Conservation (phyloP, 345 rosid species). For the Lumnitzera racemosa region DNA sequence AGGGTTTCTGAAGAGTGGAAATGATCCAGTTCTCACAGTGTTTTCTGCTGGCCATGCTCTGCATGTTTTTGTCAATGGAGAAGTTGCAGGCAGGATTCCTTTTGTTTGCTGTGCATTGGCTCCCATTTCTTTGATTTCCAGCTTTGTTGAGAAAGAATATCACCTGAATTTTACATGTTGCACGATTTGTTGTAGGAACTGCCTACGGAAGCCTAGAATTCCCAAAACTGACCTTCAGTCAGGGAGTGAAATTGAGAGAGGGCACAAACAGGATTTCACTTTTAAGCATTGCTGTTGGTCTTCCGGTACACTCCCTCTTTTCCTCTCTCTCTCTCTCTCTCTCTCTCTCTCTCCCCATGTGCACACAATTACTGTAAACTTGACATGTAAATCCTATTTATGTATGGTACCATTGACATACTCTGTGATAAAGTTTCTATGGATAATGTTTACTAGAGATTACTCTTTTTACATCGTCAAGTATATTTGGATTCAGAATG, state of each 20-base stretch:
- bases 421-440: not conserved
- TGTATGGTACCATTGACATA: not conserved
- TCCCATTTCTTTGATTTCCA: not conserved
- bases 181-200: conserved; percentile 28
- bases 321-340: not conserved
- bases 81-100: conserved; percentile 51
- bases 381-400: not conserved
- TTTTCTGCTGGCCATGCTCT: conserved; percentile 93
- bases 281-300: conserved; percentile 41
- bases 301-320: conserved; percentile 32
- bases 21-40: conserved; percentile 49
- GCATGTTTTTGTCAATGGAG: conserved; percentile 85
- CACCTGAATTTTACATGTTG: conserved; percentile 57
- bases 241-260: conserved; percentile 13
- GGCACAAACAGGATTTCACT: conserved; percentile 37
- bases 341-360: not conserved
- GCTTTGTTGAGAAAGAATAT: not conserved
- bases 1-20: conserved; percentile 52
- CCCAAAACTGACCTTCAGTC: conserved; percentile 11
- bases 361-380: not conserved
- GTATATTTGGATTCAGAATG: conserved; percentile 10
- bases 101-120: not conserved
- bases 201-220: conserved; percentile 8
- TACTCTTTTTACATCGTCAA: not conserved
- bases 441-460: not conserved